A percentile compares a stretch with the other conserved stretches of the same genome.
Conservation (phyloP, 2,329 filamentous ascomycete genomes). For the Plenodomus tracheiphilus region DNA sequence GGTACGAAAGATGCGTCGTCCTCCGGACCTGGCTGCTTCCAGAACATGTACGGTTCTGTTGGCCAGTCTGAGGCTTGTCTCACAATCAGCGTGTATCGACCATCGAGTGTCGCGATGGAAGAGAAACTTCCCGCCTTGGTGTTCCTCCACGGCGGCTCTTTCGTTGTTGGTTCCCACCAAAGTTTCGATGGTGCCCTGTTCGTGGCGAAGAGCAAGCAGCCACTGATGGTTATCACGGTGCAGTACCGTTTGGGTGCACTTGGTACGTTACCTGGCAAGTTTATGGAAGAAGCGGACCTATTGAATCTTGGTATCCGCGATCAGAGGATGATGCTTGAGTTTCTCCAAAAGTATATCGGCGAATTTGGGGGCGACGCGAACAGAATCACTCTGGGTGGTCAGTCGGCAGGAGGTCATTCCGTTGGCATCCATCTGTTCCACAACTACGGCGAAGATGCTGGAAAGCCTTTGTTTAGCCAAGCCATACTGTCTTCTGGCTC, state of each 20-base stretch:
- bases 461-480: slow-evolving; percentile 37
- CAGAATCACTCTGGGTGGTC: slow-evolving; percentile 47
- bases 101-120: slow-evolving; percentile 26
- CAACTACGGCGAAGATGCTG: slow-evolving; percentile 37
- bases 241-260: slow-evolving; percentile 43
- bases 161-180: slow-evolving; percentile 32
- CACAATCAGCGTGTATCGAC: slow-evolving; percentile 37
- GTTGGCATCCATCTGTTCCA: slow-evolving; percentile 44
- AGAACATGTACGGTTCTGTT: slow-evolving; percentile 43
- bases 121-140: slow-evolving; percentile 38
- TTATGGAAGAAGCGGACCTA: slow-evolving; percentile 39
- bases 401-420: slow-evolving; percentile 45
- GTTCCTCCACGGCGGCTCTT: slow-evolving; percentile 38
- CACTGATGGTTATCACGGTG: slow-evolving; percentile 39
- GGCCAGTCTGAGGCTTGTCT: slow-evolving; percentile 41
- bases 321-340: slow-evolving; percentile 40
- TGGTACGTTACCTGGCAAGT: slow-evolving; percentile 37
- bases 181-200: slow-evolving; percentile 42
- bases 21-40: slow-evolving; percentile 51
- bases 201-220: slow-evolving; percentile 33
- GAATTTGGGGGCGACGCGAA: slow-evolving; percentile 45
- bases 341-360: slow-evolving; percentile 46
- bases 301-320: slow-evolving; percentile 41
- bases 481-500: slow-evolving; percentile 41
- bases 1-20: slow-evolving; percentile 44